Conservation (phyloP, 2,329 filamentous ascomycete species). For the Aspergillus niger region DNA sequence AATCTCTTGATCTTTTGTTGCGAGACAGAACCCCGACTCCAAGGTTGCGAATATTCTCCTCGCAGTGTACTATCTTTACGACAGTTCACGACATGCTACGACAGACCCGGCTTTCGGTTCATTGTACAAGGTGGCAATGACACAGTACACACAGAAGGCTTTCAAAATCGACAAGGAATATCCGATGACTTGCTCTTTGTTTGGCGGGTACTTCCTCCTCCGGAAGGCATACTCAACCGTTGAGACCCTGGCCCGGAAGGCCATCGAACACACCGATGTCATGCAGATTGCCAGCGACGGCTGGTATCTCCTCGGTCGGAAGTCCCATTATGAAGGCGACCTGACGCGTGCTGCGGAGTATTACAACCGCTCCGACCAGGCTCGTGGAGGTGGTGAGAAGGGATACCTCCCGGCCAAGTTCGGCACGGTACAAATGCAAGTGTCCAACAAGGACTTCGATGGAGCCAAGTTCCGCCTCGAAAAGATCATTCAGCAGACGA, state of each 20-base stretch:
- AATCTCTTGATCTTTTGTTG: not conserved
- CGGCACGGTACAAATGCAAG: slow-evolving; percentile 84
- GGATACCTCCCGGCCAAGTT: slow-evolving; percentile 95
- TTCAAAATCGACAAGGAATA: slow-evolving; percentile 92
- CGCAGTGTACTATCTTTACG: slow-evolving; percentile 84
- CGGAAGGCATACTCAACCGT: slow-evolving; percentile 79
- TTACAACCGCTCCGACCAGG: slow-evolving; percentile 88
- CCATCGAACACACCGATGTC: slow-evolving; percentile 93
- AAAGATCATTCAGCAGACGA: slow-evolving; percentile 86
- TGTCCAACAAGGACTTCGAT: slow-evolving; percentile 79
- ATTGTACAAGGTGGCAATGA: slow-evolving; percentile 92
- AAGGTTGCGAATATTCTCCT: slow-evolving; percentile 90
- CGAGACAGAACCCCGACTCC: slow-evolving; percentile 66
- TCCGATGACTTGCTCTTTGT: slow-evolving; percentile 85
- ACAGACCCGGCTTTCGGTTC: slow-evolving; percentile 81
- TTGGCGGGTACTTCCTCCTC: slow-evolving; percentile 85
- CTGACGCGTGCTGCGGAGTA: slow-evolving; percentile 75
- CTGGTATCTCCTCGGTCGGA: slow-evolving; percentile 91
- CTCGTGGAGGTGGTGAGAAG: slow-evolving; percentile 84
- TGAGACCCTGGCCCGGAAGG: slow-evolving; percentile 83
- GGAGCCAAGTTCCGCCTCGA: slow-evolving; percentile 92
- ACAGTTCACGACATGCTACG: slow-evolving; percentile 78
- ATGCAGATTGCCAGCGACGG: slow-evolving; percentile 96
- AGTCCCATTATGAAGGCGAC: slow-evolving; percentile 82
- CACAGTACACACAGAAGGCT: slow-evolving; percentile 86